Evolutionary conservation across 2,329 filamentous ascomycete genomes (phyloP), one percentile per base, ranked within the genome.

Genomic region (Dactylellina drechsleri): DNA sequence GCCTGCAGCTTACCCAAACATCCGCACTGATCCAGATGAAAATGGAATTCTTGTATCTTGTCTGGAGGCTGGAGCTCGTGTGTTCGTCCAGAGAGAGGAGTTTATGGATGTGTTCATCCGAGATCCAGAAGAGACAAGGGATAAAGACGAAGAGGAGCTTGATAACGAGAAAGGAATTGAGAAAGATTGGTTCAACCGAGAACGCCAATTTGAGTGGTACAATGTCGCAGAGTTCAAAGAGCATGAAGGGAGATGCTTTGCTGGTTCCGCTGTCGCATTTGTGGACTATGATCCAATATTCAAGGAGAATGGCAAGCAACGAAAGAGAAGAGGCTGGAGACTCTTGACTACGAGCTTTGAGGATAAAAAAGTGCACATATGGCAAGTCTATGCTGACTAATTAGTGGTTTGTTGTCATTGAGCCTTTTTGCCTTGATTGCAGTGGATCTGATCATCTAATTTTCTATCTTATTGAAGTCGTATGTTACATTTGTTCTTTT

Each of bases 141-240:
- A 71, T 62, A 76, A 76, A 40, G 56, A 50, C 4, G 72, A 76
- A 15, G 72, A 75, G 16, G 71, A 75, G 40, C 36, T 75, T 7
- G 71, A 75, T 18, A 28, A 68, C 0, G 72, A 76, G 8, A 76
- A 76, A 41, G 77, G 77, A 2, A 71, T 78, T 13, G 68, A 77
- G 47, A 77, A 77, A 45, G 76, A 78, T 67, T 73, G 73, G 66
- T 76, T 77, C 18, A 75, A 72, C 4, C 53, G 77, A 20, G 77
- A 78, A 53, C 67, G 77, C n/a, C 66, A 67, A 23, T 77, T 77
- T 45, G 66, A 77, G 36, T 78, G 77, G 77, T 78, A 78, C 58
- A 77, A 77, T 45, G 67, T 78, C 0, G 76, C 62, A 1, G 76
- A 73, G 40, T 77, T 78, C 26, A 74, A 74, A 31, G 77, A 78